Percentiles rank a stretch among this genome's conserved stretches.
phyloP scores from a whole-genome alignment of 1,139 yeast genomes.

The Candida tropicalis region DNA sequence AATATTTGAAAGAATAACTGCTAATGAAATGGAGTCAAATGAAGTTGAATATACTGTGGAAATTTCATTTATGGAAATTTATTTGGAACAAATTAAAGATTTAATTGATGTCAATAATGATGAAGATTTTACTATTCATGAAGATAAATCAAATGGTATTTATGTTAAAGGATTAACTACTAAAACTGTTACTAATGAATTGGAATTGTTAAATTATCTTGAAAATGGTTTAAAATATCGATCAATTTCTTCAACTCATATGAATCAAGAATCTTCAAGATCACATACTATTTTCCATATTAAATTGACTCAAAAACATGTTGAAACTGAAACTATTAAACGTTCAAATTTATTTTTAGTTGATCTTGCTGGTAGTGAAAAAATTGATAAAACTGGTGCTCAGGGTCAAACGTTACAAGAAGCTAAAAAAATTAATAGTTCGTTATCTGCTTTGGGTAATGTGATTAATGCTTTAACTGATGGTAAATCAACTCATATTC shows the following conservation, averaged over 20 bases:
- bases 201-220: constrained; percentile 61
- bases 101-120: constrained; percentile 39
- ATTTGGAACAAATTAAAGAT: constrained; percentile 77
- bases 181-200: constrained; percentile 57
- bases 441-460: constrained; percentile 76
- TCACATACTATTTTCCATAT: constrained; percentile 83
- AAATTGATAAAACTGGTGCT: constrained; percentile 82
- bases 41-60: constrained; percentile 68
- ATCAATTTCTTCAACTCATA: constrained; percentile 63
- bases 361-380: constrained; percentile 90
- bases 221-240: constrained; percentile 58
- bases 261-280: constrained; percentile 78
- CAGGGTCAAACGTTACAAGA: constrained; percentile 77
- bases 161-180: constrained; percentile 70
- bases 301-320: constrained; percentile 59
- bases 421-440: constrained; percentile 80
- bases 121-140: constrained; percentile 57
- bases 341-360: constrained; percentile 74
- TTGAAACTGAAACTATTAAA: constrained; percentile 58
- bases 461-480: constrained; percentile 82
- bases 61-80: constrained; percentile 80
- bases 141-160: constrained; percentile 66
- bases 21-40: constrained; percentile 38
- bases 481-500: constrained; percentile 64
- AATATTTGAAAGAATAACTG: constrained; percentile 56